A percentile compares a stretch with the other conserved stretches of the same genome.
Conservation (phyloP, 805 yeast species). For the Yarrowia porcina region DNA sequence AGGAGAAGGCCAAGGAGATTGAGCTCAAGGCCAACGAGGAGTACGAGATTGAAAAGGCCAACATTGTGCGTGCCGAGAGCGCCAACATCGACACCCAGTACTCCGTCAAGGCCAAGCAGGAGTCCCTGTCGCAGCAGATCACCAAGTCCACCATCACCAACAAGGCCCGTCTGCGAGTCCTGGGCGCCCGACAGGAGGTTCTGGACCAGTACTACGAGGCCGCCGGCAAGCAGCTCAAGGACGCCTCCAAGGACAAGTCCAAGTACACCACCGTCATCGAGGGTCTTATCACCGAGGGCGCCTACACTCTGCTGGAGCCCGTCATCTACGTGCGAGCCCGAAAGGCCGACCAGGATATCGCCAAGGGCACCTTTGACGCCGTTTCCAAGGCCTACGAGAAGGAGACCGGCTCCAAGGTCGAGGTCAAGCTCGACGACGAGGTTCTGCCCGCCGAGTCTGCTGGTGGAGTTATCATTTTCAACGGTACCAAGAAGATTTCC, state of each 20-base stretch:
- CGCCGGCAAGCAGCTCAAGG: constrained; percentile 61
- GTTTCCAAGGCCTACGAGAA: constrained; percentile 64
- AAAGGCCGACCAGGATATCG: constrained; percentile 55
- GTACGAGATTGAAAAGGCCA: constrained; percentile 95
- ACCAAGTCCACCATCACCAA: constrained; percentile 92
- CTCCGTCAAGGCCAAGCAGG: constrained; percentile 83
- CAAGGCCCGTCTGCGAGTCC: constrained; percentile 88
- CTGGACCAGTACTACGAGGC: constrained; percentile 69
- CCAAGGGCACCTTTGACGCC: constrained; percentile 56
- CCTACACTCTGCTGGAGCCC: constrained; percentile 67
- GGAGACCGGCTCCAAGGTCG: constrained; percentile 56
- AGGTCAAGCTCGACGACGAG: constrained; percentile 54
- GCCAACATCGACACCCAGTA: constrained; percentile 79
- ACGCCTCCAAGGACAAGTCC: constrained; percentile 51
- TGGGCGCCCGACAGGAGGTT: constrained; percentile 79
- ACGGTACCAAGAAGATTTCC: constrained; percentile 75
- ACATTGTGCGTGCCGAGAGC: constrained; percentile 88
- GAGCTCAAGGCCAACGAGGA: constrained; percentile 96
- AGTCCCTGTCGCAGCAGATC: constrained; percentile 89
- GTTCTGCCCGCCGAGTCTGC: constrained; percentile 61
- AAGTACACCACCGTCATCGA: constrained; percentile 67
- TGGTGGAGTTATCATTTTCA: constrained; percentile 81
- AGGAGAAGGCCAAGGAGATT: constrained; percentile 96
- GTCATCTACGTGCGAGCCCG: constrained; percentile 62
- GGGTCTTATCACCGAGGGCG: constrained; percentile 73